A percentile compares a stretch with the other conserved stretches of the same genome.
Conservation (phyloP, 495 filamentous ascomycete genomes). For the Glonium stellatum region DNA sequence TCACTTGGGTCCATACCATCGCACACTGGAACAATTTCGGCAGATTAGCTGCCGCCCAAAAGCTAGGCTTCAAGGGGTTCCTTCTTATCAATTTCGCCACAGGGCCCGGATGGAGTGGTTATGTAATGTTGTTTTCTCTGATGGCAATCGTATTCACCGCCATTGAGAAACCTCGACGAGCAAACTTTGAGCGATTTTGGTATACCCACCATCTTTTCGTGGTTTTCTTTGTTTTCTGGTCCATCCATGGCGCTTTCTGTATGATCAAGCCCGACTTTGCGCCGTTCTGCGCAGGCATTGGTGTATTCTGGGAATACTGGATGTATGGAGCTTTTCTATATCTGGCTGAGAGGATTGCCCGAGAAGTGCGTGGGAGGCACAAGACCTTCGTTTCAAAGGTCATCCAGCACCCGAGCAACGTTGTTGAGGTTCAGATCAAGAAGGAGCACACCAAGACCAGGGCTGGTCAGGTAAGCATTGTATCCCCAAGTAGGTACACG, state of each 20-base stretch:
- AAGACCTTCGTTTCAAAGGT: conserved; percentile 77
- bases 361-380: conserved; percentile 64
- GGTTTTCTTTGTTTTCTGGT: conserved; percentile 76
- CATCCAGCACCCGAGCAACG: conserved; percentile 75
- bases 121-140: conserved; percentile 64
- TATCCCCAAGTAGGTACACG: background rate
- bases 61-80: conserved; percentile 65
- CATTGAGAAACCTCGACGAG: conserved; percentile 58
- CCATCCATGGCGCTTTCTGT: conserved; percentile 71
- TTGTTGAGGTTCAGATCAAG: conserved; percentile 80
- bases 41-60: conserved; percentile 61
- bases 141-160: conserved; percentile 64
- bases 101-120: conserved; percentile 72
- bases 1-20: conserved; percentile 72
- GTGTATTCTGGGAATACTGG: conserved; percentile 77
- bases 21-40: conserved; percentile 78
- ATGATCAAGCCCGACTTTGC: conserved; percentile 72
- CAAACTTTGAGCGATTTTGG: conserved; percentile 75
- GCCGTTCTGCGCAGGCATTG: conserved; percentile 61
- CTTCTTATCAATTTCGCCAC: conserved; percentile 62
- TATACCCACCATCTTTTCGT: conserved; percentile 73
- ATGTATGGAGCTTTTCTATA: conserved; percentile 69
- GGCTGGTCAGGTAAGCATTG: conserved; percentile 53
- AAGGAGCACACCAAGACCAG: conserved; percentile 70
- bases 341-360: conserved; percentile 59